Percentiles rank a stretch among this genome's conserved stretches.
Conservation (phyloP, 805 yeast species). For the Saturnispora saitoi region DNA sequence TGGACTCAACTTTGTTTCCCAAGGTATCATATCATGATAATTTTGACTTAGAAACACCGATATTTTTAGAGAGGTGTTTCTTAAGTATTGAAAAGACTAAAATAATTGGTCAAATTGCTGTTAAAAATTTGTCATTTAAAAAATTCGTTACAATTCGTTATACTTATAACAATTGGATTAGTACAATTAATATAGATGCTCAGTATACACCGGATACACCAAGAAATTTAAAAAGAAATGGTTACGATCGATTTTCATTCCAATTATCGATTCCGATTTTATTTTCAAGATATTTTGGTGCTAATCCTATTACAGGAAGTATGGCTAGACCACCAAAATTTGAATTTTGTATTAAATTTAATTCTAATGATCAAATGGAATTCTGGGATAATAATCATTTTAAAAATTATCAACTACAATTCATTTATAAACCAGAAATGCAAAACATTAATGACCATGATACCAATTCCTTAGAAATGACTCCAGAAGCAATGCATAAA, state of each 20-base stretch:
- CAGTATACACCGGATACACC: slow-evolving; percentile 50
- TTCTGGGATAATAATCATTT: slow-evolving; percentile 71
- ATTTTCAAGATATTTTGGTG: slow-evolving; percentile 24
- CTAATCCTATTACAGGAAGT: slow-evolving; percentile 17
- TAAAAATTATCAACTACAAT: slow-evolving; percentile 48
- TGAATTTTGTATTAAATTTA: slow-evolving; percentile 50
- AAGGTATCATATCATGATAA: slow-evolving; percentile 37
- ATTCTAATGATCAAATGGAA: slow-evolving; percentile 36
- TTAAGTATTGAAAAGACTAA: slow-evolving; percentile 49
- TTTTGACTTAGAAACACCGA: slow-evolving; percentile 34
- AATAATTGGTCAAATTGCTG: slow-evolving; percentile 70
- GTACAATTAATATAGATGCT: slow-evolving; percentile 63
- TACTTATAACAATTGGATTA: slow-evolving; percentile 71
- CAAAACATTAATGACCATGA: neutral
- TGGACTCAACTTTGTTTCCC: slow-evolving; percentile 36
- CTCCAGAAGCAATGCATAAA: slow-evolving; percentile 1
- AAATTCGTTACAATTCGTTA: slow-evolving; percentile 66
- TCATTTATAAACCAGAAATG: slow-evolving; percentile 11
- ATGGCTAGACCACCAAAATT: slow-evolving; percentile 17
- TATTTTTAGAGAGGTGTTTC: slow-evolving; percentile 59
- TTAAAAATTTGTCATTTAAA: slow-evolving; percentile 59
- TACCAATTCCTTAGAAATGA: neutral
- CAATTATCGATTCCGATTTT: slow-evolving; percentile 42
- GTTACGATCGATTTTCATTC: slow-evolving; percentile 67
- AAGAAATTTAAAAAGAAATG: slow-evolving; percentile 36